Conservation (phyloP, 2,329 filamentous ascomycete genomes). For the Cladophialophora chaetospira region DNA sequence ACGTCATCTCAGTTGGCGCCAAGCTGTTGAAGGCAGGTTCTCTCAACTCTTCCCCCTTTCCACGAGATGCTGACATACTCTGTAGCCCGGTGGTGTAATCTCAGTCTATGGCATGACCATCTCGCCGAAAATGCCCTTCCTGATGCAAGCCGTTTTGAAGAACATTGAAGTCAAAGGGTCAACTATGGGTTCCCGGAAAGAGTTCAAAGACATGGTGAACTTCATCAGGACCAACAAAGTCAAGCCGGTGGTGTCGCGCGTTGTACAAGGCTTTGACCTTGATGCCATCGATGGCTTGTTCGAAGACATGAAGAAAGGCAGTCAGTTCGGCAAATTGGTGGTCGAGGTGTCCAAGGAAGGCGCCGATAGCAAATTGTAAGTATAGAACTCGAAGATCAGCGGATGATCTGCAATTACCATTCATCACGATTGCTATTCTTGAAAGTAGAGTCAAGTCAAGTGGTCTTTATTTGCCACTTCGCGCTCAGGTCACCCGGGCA, state of each 20-base stretch:
- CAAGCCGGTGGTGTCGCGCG: constrained; percentile 73
- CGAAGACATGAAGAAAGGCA: constrained; percentile 80
- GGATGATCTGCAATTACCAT: neutral
- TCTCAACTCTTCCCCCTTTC: neutral
- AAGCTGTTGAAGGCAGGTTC: constrained; percentile 66
- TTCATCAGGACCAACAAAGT: constrained; percentile 77
- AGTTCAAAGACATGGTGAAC: constrained; percentile 87
- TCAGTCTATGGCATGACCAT: constrained; percentile 90
- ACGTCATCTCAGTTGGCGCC: constrained; percentile 70
- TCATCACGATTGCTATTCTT: too few species aligned
- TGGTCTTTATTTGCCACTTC: too few species aligned
- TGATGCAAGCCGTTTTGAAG: constrained; percentile 79
- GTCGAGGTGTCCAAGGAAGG: constrained; percentile 61
- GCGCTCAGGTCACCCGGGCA: too few species aligned
- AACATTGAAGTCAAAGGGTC: constrained; percentile 84
- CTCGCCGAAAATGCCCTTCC: constrained; percentile 79
- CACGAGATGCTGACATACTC: neutral
- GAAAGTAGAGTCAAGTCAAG: too few species aligned
- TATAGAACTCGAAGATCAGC: constrained; percentile 16
- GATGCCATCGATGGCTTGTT: constrained; percentile 81
- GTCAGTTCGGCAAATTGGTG: constrained; percentile 91
- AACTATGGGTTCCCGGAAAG: constrained; percentile 87
- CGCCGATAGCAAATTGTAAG: constrained; percentile 43
- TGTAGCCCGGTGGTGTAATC: constrained; percentile 74
- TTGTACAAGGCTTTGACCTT: constrained; percentile 71